Base-by-base conservation (phyloP, 2,329 filamentous ascomycete species). In the Fusarium oligoseptatum region DNA sequence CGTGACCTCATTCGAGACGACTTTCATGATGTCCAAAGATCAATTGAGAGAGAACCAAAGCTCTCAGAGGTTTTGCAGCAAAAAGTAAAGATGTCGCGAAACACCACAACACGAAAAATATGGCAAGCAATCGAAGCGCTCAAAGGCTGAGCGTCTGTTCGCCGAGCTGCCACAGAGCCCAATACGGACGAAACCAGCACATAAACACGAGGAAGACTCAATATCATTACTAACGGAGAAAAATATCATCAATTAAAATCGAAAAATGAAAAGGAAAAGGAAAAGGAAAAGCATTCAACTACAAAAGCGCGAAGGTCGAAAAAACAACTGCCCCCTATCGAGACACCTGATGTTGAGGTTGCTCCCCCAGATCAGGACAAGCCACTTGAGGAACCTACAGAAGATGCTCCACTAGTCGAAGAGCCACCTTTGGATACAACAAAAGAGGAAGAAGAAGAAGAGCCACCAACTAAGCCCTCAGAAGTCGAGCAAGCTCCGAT, bases 121-220 rank as follows among this genome's bases (percentile, higher is more conserved):
- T 81, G 89, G 88, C 67, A 89, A 87, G 69, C 82, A 83, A 52
- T 82, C 83, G 34, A 88, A 83, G 68, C 85, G 85, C 52, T 82
- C 86, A 29, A 87, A 84, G 68, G 82, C 85, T 20, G 84, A 88
- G 48, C 83, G 86, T 24, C 80, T 88, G 52, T 89, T 90, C 72
- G 85, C 85, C 22, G 87, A 89, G 74, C 79, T 90, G 10, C 87
- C 88, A 0, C 85, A 85, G 67, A 89, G 86, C 52, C 88, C 88
- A 4, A 70, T 85, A 60, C 85, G 86, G 57, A 80, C 74, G 52
- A 75, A 76, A 43, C 60, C 68, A 34, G 60, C 71, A 43, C 27
- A 50, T 24, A 65, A 56, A 17, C 63, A 48, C 4, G 60, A 67
- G 32, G 69, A 80, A 43, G 76, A 82, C 55, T 74, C 76, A 20